Percentiles rank a stretch among this genome's conserved stretches.
phyloP scores from a whole-genome alignment of 1,284 basidiomycete genomes.

The Prillingera fragicola region DNA sequence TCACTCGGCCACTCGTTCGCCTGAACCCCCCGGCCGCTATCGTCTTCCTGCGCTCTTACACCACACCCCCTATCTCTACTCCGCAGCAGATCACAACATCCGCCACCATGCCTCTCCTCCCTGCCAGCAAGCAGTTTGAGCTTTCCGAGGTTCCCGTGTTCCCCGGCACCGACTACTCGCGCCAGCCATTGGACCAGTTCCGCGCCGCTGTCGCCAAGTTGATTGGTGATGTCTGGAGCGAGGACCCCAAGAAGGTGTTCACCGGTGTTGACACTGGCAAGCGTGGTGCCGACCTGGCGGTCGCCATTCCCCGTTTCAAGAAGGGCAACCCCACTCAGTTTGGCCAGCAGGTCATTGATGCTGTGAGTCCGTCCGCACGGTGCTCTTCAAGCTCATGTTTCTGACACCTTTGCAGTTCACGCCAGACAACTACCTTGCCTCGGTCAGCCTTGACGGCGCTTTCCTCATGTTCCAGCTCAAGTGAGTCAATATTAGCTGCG shows the following conservation, averaged over 20 bases:
- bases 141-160: conserved; percentile 54
- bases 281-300: conserved; percentile 85
- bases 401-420: conserved; percentile 57
- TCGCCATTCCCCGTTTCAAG: conserved; percentile 86
- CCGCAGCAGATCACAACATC: no score
- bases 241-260: conserved; percentile 70
- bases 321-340: conserved; percentile 76
- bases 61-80: no score
- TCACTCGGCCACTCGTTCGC: no score
- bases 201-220: conserved; percentile 73
- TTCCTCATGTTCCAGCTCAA: conserved; percentile 80
- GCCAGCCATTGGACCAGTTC: conserved; percentile 75
- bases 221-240: conserved; percentile 62
- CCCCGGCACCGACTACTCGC: conserved; percentile 63
- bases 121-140: no score
- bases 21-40: no score
- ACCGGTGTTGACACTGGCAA: conserved; percentile 79
- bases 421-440: conserved; percentile 51
- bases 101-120: no score
- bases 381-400: not conserved
- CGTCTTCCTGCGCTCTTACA: no score
- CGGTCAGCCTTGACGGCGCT: conserved; percentile 61
- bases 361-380: conserved; percentile 55
- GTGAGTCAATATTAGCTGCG: conserved; percentile 22
- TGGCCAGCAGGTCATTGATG: conserved; percentile 65